phyloP scores from a whole-genome alignment of 2,329 filamentous ascomycete species.

The Monosporascus sp. region DNA sequence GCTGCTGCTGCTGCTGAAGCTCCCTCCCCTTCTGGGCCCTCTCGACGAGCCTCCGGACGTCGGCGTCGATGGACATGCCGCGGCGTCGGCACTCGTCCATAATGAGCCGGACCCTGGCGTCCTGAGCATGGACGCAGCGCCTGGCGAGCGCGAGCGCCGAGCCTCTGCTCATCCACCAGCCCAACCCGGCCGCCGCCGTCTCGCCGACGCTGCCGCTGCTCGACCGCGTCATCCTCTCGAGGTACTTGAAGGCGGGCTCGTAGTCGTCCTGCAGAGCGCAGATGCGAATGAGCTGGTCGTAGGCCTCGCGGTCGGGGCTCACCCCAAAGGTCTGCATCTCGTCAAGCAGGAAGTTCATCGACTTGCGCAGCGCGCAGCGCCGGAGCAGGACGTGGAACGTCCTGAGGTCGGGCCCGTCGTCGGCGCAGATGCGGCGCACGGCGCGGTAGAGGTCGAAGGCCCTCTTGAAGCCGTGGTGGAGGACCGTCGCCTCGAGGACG shows the following conservation, averaged over 20 bases:
- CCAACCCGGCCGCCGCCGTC: constrained; percentile 6
- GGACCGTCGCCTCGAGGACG: constrained; percentile 29
- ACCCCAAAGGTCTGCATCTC: constrained; percentile 34
- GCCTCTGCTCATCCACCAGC: constrained; percentile 26
- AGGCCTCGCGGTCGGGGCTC: constrained; percentile 20
- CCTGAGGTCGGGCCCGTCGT: constrained; percentile 26
- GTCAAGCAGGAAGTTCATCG: constrained; percentile 27
- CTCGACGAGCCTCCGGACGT: constrained; percentile 18
- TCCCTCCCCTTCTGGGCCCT: constrained; percentile 4
- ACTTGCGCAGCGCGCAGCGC: constrained; percentile 19
- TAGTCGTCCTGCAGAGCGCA: constrained; percentile 27
- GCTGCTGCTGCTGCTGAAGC: neutral
- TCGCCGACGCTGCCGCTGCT: constrained; percentile 3
- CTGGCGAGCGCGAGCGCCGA: constrained; percentile 28
- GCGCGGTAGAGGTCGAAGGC: constrained; percentile 33
- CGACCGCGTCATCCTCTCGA: constrained; percentile 18
- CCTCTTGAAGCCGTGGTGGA: constrained; percentile 16
- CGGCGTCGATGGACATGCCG: constrained; percentile 18
- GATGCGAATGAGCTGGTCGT: constrained; percentile 28
- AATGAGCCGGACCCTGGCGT: constrained; percentile 27
- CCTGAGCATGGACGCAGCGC: constrained; percentile 27
- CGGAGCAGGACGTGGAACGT: constrained; percentile 31
- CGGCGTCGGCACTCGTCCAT: constrained; percentile 25
- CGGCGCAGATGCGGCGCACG: constrained; percentile 28
- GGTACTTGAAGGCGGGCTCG: constrained; percentile 27